Conservation (phyloP, 495 filamentous ascomycete genomes). For the Pyrenopolyporus hunteri region DNA sequence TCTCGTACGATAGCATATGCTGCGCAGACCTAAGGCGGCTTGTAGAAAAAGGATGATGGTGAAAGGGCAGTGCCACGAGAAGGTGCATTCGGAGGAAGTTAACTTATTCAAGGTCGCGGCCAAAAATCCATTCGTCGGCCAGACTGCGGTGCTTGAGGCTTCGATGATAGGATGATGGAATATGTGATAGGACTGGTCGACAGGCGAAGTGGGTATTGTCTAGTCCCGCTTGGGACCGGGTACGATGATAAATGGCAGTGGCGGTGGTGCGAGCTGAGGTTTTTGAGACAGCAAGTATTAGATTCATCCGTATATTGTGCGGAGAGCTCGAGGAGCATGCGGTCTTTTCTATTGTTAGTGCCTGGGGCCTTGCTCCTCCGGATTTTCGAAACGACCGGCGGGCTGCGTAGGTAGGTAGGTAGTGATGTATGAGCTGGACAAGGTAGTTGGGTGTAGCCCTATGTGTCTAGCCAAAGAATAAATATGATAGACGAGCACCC, state of each 20-base stretch:
- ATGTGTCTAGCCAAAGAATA: constrained; percentile 31
- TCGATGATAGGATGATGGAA: constrained; percentile 35
- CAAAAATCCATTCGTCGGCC: constrained; percentile 36
- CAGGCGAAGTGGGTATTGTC: constrained; percentile 37
- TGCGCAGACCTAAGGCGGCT: constrained; percentile 21
- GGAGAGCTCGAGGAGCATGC: constrained; percentile 36
- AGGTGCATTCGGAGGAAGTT: constrained; percentile 32
- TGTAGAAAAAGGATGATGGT: constrained; percentile 32
- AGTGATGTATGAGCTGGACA: constrained; percentile 33
- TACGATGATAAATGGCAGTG: constrained; percentile 32
- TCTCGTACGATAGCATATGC: constrained; percentile 35
- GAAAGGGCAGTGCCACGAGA: constrained; percentile 32
- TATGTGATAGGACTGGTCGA: constrained; percentile 30
- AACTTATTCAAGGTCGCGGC: constrained; percentile 32
- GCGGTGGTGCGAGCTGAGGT: constrained; percentile 41
- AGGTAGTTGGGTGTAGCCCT: constrained; percentile 41
- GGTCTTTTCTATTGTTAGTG: constrained; percentile 37
- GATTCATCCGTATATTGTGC: constrained; percentile 31
- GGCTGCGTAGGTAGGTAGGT: too few species aligned
- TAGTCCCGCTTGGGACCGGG: constrained; percentile 40
- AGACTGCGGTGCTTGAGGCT: constrained; percentile 43
- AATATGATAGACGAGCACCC: constrained; percentile 22
- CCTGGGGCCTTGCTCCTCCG: constrained; percentile 18
- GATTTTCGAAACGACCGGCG: constrained; percentile 24
- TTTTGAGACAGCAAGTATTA: constrained; percentile 44